phyloP scores from a whole-genome alignment of 2,329 filamentous ascomycete genomes.

The Claviceps fusiformis region DNA sequence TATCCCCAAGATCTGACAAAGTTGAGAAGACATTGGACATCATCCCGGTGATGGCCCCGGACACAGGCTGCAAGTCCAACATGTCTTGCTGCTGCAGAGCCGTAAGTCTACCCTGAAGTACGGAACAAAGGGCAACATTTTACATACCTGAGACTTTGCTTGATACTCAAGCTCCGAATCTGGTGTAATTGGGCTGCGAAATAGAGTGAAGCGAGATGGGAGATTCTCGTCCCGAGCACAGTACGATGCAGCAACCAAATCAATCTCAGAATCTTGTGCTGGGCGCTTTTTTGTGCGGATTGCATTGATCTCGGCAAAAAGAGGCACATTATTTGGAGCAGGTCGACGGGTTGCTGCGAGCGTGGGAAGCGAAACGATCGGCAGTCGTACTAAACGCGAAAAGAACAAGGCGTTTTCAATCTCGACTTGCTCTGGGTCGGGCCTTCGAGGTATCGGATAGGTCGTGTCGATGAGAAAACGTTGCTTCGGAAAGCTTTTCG shows the following conservation, averaged over 20 bases:
- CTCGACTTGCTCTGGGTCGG: background rate
- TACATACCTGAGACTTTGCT: background rate
- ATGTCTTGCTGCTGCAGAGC: constrained; percentile 9
- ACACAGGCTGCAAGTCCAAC: constrained; percentile 9
- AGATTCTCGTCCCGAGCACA: background rate
- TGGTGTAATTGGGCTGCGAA: background rate
- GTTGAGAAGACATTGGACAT: constrained; percentile 15
- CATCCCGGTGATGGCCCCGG: constrained; percentile 16
- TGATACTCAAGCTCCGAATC: constrained; percentile 2
- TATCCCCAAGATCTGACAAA: constrained; percentile 15
- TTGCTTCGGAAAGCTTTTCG: background rate
- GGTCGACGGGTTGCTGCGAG: background rate
- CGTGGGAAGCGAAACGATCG: background rate
- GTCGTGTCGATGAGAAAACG: constrained; percentile 2
- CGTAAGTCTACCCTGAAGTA: background rate
- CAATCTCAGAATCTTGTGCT: constrained; percentile 17
- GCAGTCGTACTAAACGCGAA: background rate
- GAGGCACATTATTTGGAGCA: background rate
- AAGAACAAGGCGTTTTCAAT: background rate
- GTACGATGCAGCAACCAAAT: constrained; percentile 15
- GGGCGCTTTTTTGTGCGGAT: constrained; percentile 16
- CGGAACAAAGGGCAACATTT: background rate
- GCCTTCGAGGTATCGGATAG: background rate
- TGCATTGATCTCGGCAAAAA: constrained; percentile 15
- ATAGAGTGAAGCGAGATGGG: constrained; percentile 4